phyloP scores from a whole-genome alignment of 2,329 filamentous ascomycete genomes.

The Chalaropsis ovoidea region DNA sequence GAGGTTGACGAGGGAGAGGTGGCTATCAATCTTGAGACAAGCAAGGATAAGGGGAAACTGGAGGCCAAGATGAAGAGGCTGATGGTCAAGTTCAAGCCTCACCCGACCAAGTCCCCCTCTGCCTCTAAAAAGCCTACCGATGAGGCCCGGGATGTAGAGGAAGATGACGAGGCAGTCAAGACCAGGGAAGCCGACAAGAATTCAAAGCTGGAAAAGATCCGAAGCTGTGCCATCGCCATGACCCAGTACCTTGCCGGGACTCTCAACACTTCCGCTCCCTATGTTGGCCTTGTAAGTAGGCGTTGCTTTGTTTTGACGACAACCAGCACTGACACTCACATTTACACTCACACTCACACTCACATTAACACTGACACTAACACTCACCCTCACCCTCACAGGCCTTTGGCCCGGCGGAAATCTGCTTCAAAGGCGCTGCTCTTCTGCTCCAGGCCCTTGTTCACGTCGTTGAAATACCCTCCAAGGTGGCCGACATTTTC shows the following conservation, averaged over 20 bases:
- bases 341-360: background rate
- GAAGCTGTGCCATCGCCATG: background rate
- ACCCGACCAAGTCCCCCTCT: background rate
- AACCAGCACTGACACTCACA: background rate
- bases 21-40: background rate
- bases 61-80: background rate
- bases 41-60: background rate
- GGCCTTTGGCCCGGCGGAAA: slow-evolving; percentile 19
- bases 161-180: background rate
- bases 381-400: background rate
- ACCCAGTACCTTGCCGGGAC: background rate
- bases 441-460: slow-evolving; percentile 13
- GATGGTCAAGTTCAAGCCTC: background rate
- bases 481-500: slow-evolving; percentile 11
- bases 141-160: too few species aligned
- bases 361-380: background rate
- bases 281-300: slow-evolving; percentile 14
- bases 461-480: slow-evolving; percentile 10
- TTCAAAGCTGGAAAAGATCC: background rate
- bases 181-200: background rate
- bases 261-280: slow-evolving; percentile 4
- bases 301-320: too few species aligned
- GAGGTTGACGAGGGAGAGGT: too few species aligned
- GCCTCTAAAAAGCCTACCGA: background rate
- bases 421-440: slow-evolving; percentile 17